These are phyloP conservation scores for Lachancea quebecensis DNA, from an alignment of 805 yeast species.

Conservation along the genomic window DNA sequence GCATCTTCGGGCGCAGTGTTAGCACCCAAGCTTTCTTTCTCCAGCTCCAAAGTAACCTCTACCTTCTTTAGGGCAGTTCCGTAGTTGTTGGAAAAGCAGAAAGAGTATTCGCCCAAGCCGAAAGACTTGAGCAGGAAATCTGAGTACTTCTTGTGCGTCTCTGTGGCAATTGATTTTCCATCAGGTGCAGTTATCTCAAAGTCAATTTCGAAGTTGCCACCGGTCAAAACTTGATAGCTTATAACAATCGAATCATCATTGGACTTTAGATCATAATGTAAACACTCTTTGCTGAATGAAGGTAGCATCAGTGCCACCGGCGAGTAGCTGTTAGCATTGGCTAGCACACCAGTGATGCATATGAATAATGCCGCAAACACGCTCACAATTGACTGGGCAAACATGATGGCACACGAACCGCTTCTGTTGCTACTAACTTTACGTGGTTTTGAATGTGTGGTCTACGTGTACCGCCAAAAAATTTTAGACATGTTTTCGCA, in stretches of 20 bases:
- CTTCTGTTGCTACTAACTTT: not conserved
- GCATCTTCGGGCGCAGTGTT: conserved; percentile 46
- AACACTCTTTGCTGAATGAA: conserved; percentile 40
- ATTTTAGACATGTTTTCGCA: not conserved
- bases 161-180: conserved; percentile 41
- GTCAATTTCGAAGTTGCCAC: conserved; percentile 64
- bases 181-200: conserved; percentile 52
- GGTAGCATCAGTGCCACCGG: conserved; percentile 34
- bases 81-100: conserved; percentile 60
- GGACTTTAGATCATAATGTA: conserved; percentile 32
- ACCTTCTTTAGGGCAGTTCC: conserved; percentile 59
- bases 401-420: not conserved
- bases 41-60: conserved; percentile 53
- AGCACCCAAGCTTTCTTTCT: conserved; percentile 36
- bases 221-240: conserved; percentile 49
- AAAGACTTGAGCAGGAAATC: conserved; percentile 54
- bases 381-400: conserved; percentile 2
- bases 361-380: not conserved
- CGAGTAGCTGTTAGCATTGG: conserved; percentile 25
- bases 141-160: conserved; percentile 55
- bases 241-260: conserved; percentile 37
- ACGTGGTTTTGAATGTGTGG: not conserved
- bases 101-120: conserved; percentile 54
- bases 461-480: conserved; percentile 1
- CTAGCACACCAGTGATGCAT: conserved; percentile 15